Conservation (phyloP, 2,329 filamentous ascomycete genomes). For the Chaetomium sp. region DNA sequence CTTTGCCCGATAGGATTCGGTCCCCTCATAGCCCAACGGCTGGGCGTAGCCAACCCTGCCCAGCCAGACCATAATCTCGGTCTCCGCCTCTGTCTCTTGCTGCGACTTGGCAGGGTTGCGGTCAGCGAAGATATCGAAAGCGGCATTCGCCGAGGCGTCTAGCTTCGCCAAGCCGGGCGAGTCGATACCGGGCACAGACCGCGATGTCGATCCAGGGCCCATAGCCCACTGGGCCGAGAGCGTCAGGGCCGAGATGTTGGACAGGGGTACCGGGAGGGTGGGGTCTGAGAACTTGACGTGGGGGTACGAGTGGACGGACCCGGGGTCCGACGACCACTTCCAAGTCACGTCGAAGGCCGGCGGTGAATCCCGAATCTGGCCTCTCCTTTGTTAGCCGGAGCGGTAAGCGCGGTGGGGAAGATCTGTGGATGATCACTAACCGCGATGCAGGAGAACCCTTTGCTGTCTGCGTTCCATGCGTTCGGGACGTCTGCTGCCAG, state of each 20-base stretch:
- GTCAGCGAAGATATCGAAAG: constrained; percentile 42
- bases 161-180: constrained; percentile 31
- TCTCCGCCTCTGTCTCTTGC: constrained; percentile 37
- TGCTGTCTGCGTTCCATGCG: constrained; percentile 38
- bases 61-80: constrained; percentile 43
- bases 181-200: constrained; percentile 33
- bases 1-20: constrained; percentile 34
- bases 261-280: constrained; percentile 36
- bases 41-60: constrained; percentile 37
- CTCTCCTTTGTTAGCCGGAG: constrained; percentile 10
- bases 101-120: constrained; percentile 33
- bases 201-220: constrained; percentile 34
- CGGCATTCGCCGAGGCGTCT: constrained; percentile 38
- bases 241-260: constrained; percentile 37
- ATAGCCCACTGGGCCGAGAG: constrained; percentile 39
- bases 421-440: constrained; percentile 32
- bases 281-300: constrained; percentile 39
- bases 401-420: constrained; percentile 12
- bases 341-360: constrained; percentile 41
- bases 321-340: constrained; percentile 37
- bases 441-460: constrained; percentile 39
- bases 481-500: constrained; percentile 37
- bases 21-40: constrained; percentile 36
- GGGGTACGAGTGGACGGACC: constrained; percentile 40
- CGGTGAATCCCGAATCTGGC: constrained; percentile 35